phyloP scores from a whole-genome alignment of 768 basidiomycete species.

The Lactarius quietus region DNA sequence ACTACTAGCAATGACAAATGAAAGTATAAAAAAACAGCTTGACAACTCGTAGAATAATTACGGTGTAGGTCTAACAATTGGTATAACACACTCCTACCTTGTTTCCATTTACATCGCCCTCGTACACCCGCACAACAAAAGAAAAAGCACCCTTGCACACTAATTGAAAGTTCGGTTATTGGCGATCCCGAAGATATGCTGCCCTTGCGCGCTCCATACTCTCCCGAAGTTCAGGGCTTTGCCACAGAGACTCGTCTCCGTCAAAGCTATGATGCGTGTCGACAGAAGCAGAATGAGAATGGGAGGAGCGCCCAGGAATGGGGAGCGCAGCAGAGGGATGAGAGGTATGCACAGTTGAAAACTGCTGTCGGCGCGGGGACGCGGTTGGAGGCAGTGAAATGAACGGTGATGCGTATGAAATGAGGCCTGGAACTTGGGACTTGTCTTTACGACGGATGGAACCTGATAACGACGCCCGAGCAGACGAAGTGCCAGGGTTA shows the following conservation, averaged over 20 bases:
- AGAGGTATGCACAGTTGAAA: constrained; percentile 25
- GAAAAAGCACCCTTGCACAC: not conserved
- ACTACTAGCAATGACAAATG: constrained; percentile 9
- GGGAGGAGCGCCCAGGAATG: constrained; percentile 28
- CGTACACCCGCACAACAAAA: not conserved
- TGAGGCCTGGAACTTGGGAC: constrained; percentile 25
- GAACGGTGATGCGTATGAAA: constrained; percentile 32
- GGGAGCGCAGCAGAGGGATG: constrained; percentile 31
- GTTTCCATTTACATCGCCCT: not conserved
- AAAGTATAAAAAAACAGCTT: constrained; percentile 10
- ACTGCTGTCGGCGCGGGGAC: constrained; percentile 19
- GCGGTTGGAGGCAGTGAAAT: constrained; percentile 30
- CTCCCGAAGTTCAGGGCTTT: constrained; percentile 64
- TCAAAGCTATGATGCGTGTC: constrained; percentile 29
- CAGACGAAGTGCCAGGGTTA: constrained; percentile 22
- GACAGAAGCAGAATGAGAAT: constrained; percentile 30
- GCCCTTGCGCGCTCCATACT: constrained; percentile 68
- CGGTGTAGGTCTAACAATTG: not conserved
- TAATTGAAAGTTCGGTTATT: constrained; percentile 11
- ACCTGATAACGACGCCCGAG: constrained; percentile 28
- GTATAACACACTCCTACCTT: not conserved
- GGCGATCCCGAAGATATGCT: constrained; percentile 24
- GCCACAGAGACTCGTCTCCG: constrained; percentile 51
- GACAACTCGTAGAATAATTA: constrained; percentile 1
- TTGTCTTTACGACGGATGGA: constrained; percentile 28